phyloP scores from a whole-genome alignment of 2,329 filamentous ascomycete genomes.

The Aspergillus fumigatus region DNA sequence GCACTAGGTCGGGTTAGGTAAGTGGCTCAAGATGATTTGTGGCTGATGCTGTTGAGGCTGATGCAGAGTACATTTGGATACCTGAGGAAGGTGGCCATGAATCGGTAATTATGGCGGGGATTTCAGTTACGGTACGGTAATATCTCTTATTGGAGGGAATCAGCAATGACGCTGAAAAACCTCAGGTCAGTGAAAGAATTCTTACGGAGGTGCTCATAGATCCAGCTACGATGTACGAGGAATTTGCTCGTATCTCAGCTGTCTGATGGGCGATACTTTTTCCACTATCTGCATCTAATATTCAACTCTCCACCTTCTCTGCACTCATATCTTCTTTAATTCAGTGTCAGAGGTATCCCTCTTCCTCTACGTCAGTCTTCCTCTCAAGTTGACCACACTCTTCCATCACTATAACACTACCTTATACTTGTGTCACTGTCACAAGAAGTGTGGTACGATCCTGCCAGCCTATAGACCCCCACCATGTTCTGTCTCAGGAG shows the following conservation, averaged over 20 bases:
- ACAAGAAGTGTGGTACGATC: background rate
- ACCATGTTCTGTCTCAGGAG: constrained; percentile 65
- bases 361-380: background rate
- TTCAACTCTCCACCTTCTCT: background rate
- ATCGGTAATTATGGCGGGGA: no score
- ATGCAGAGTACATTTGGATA: no score
- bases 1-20: constrained; percentile 8
- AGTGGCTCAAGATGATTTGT: constrained; percentile 6
- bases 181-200: background rate
- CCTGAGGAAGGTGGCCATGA: no score
- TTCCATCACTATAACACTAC: background rate
- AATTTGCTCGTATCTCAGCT: background rate
- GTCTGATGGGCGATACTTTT: background rate
- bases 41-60: constrained; percentile 14
- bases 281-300: constrained; percentile 3
- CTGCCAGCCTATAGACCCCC: constrained; percentile 8
- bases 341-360: background rate
- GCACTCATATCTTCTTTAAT: background rate
- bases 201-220: no score
- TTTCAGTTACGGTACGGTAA: background rate
- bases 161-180: constrained; percentile 1
- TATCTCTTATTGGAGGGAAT: background rate
- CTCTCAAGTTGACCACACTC: constrained; percentile 2
- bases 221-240: background rate
- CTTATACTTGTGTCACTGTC: background rate